Evolutionary conservation across 1,284 basidiomycete species (phyloP).

Genomic region (Sanghuangporus baumii): DNA sequence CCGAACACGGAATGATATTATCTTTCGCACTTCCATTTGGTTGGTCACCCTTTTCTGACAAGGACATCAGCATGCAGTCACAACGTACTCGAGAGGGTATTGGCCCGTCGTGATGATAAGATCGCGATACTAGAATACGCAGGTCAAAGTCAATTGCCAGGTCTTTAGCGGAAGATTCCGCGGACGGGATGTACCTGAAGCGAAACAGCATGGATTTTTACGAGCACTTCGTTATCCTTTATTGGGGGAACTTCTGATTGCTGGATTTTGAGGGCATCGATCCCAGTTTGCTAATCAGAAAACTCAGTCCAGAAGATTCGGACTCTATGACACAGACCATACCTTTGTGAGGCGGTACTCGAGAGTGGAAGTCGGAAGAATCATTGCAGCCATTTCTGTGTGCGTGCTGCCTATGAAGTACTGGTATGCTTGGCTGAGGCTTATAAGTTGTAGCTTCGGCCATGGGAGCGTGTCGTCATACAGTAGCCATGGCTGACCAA

Average conservation of each 20-base stretch:
- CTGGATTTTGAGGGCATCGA: constrained; percentile 26
- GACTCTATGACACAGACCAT: neutral
- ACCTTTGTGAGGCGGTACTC: constrained; percentile 30
- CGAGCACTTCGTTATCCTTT: constrained; percentile 37
- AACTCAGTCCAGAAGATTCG: neutral
- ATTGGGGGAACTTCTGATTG: constrained; percentile 29
- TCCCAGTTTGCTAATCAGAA: constrained; percentile 19
- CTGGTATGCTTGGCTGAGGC: neutral
- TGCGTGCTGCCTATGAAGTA: neutral
- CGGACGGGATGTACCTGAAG: constrained; percentile 28
- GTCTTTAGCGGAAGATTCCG: neutral
- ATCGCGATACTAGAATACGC: constrained; percentile 35
- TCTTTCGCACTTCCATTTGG: constrained; percentile 22
- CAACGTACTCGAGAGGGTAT: constrained; percentile 25
- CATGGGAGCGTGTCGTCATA: neutral
- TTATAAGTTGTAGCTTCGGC: neutral
- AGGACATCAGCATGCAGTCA: neutral
- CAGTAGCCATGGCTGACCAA: neutral
- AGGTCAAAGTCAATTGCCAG: neutral
- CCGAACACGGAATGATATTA: constrained; percentile 49
- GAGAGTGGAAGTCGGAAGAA: constrained; percentile 26
- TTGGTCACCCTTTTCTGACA: neutral
- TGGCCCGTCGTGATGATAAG: constrained; percentile 31
- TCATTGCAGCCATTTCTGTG: neutral
- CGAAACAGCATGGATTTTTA: constrained; percentile 48